Percentiles rank a stretch among this genome's conserved stretches.
Evolutionary conservation across 345 rosid species (phyloP).

Genomic region (Eucalyptus virginea): DNA sequence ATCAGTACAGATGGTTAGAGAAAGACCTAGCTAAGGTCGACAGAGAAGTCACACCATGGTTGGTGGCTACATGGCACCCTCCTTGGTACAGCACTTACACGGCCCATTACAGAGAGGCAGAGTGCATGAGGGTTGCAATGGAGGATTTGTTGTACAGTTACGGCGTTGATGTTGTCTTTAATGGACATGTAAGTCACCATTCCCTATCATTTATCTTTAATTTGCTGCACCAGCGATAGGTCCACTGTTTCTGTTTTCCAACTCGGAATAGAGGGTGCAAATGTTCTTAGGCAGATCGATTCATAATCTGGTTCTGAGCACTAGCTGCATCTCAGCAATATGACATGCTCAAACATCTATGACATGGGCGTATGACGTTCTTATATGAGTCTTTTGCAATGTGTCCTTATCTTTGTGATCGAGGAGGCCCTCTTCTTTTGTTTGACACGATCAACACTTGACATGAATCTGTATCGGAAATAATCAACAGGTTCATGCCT

Average conservation of each 20-base stretch:
- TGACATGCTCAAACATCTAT: not conserved
- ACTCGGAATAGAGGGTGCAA: not conserved
- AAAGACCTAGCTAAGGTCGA: constrained; percentile 42
- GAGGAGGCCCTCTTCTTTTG: not conserved
- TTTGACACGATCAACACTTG: not conserved
- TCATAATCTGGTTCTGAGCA: not conserved
- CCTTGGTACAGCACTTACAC: constrained; percentile 88
- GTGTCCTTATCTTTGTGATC: not conserved
- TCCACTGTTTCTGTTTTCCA: not conserved
- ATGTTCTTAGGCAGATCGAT: not conserved
- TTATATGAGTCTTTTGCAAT: not conserved
- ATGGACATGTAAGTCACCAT: constrained; percentile 47
- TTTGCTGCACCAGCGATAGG: not conserved
- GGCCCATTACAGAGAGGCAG: constrained; percentile 78
- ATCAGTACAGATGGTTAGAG: constrained; percentile 77
- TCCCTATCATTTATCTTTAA: not conserved
- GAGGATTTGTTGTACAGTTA: constrained; percentile 56
- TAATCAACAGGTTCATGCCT: constrained; percentile 65
- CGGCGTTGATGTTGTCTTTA: constrained; percentile 70
- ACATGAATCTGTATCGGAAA: not conserved
- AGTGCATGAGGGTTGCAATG: constrained; percentile 76
- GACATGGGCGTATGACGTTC: not conserved
- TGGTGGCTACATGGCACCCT: constrained; percentile 73
- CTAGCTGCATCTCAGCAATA: not conserved
- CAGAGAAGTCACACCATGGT: constrained; percentile 78